These are phyloP conservation scores for Tolypocladium tropicale DNA, from an alignment of 2,329 filamentous ascomycete genomes.

Conservation along the genomic window DNA sequence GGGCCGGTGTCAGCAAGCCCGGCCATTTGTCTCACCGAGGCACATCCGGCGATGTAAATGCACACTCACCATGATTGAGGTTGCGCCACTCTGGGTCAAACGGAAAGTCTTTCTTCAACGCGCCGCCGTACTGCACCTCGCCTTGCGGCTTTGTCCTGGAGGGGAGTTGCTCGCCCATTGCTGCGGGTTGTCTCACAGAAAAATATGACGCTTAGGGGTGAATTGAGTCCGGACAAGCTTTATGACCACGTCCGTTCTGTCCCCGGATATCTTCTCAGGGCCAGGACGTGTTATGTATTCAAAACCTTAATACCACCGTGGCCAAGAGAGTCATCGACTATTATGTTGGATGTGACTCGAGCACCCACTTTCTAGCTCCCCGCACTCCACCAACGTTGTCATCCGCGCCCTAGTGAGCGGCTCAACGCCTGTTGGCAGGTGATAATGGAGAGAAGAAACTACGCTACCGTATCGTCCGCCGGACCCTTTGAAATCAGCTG, in stretches of 20 bases:
- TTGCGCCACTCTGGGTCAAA: conserved; percentile 59
- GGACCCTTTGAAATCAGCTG: not conserved
- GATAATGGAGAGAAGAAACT: not conserved
- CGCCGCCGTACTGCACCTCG: conserved; percentile 18
- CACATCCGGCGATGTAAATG: not conserved
- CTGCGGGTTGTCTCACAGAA: not conserved
- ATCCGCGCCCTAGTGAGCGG: not conserved
- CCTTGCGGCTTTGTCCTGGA: not conserved
- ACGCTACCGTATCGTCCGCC: not conserved
- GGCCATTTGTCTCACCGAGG: not conserved
- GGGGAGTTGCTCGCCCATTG: conserved; percentile 3
- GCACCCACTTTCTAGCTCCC: not conserved
- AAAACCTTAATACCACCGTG: not conserved
- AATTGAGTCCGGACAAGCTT: not conserved
- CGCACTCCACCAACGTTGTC: not conserved
- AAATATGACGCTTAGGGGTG: too few species aligned
- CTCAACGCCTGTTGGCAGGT: not conserved
- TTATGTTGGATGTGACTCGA: not conserved
- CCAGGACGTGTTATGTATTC: not conserved
- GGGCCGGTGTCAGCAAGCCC: too few species aligned
- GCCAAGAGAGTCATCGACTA: not conserved
- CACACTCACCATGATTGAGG: conserved; percentile 63
- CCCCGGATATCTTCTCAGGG: not conserved
- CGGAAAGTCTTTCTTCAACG: conserved; percentile 54
- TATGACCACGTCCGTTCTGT: not conserved